Evolutionary conservation across 2,329 filamentous ascomycete species (phyloP), one percentile per base, ranked within the genome.

Genomic region (Ramularia endophylla): DNA sequence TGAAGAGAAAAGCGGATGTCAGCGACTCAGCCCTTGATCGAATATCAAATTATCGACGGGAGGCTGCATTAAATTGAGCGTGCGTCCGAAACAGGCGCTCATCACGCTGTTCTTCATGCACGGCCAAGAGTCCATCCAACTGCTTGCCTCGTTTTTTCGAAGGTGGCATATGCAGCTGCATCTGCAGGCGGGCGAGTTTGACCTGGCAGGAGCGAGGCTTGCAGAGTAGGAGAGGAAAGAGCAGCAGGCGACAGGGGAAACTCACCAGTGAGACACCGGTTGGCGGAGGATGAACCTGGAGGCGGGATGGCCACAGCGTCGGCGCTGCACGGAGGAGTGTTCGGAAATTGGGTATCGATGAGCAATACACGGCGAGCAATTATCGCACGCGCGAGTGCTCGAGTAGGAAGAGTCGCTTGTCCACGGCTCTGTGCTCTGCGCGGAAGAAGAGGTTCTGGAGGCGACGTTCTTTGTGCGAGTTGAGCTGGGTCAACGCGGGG

Each of bases 31-130:
- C 36, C 22, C 29, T 38, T 20, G 36, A 29, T 13, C 32, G 27
- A 36, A 53, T 48, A 42, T 46, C 47, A 51, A 51, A 53, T 53
- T 35, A 45, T 40, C 25, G 32, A 36, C 47, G 50, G 50, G 36
- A 47, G 44, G 41, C 37, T 53, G 50, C 50, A 53, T 42, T 16
- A n/a, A 36, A 33, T 40, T 44, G 42, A 44, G 36, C 40, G 36
- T 32, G 36, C 36, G 29, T 39, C 36, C 36, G 27, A 39, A 39
- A 39, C 36, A 39, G 36, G 36, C 22, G 6, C 22, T 25, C 22
- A 25, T 25, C 22, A 25, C 22, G 22, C 22, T 25, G 6, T 25
- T 25, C 22, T 25, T 25, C 32, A 36, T 41, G 39, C 39, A 27
- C 31, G 25, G 39, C 25, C 28, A 41, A 27, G 36, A 17, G 9